Evolutionary conservation across 768 basidiomycete species (phyloP), one percentile per base, ranked within the genome.

Genomic region (Termitomyces sp.): DNA sequence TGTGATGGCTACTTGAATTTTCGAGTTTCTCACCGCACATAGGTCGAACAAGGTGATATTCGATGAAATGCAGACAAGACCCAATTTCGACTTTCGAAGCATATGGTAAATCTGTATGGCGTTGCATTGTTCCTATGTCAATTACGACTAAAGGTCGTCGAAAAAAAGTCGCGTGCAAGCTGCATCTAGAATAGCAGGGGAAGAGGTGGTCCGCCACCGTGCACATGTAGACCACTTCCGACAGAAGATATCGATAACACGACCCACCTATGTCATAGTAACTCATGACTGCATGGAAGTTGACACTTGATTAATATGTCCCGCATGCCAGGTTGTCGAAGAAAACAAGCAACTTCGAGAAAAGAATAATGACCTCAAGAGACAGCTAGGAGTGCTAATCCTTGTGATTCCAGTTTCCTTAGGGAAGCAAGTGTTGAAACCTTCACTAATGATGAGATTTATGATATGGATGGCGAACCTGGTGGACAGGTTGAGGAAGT

Each of bases 11-110:
- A 10, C 29, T 14, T 11, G 14, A 14, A 31, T 11, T 15, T 46
- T 45, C 17, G 37, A 8, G 17, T 29, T 7, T 42, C 12, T 52
- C 15, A 56, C 42, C n/a, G 17, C 5, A 10, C 25, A 14, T 25
- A 60, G 62, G 54, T 29, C 9, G 31, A 57, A 40, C 38, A 60
- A n/a, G 63, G 55, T 1, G 53, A 57, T 29, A 53, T 63, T 45
- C 49, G 50, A n/a, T 57, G 17, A 12, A 48, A 63, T n/a, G 15
- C 14, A 5, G 40, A 53, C 14, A 40, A 52, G 45, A 48, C 50
- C 14, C 47, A 52, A 42, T 53, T 52, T 29, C 38, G 56, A n/a
- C 15, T 60, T 20, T 60, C 56, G 0, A 51, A 14, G 10, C n/a
- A 31, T 29, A 32, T 60, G 63, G 10, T 25, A 3, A 49, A 25